These are phyloP conservation scores for Anthostomella pinea DNA, from an alignment of 2,329 filamentous ascomycete species.

Conservation along the genomic window DNA sequence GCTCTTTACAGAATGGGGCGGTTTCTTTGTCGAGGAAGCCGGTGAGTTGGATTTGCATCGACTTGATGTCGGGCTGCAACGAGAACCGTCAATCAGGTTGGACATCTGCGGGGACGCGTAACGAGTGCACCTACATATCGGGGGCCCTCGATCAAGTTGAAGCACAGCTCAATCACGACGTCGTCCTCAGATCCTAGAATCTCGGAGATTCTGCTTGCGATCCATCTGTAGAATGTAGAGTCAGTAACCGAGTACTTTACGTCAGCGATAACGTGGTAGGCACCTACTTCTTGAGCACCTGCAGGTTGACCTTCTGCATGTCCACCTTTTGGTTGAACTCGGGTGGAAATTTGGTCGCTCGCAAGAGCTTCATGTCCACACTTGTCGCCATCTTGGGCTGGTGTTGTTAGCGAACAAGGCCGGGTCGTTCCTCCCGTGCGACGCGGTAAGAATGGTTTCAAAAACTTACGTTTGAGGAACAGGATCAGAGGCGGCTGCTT, in stretches of 20 bases:
- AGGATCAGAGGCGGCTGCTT: not conserved
- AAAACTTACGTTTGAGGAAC: slow-evolving; percentile 25
- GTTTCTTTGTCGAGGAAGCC: slow-evolving; percentile 95
- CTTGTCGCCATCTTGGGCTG: slow-evolving; percentile 65
- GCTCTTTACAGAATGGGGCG: slow-evolving; percentile 81
- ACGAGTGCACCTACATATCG: slow-evolving; percentile 67
- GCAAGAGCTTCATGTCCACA: slow-evolving; percentile 85
- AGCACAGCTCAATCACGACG: slow-evolving; percentile 84
- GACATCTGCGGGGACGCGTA: slow-evolving; percentile 1
- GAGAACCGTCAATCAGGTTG: slow-evolving; percentile 18
- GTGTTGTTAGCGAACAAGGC: not conserved
- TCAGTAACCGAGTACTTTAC: slow-evolving; percentile 11
- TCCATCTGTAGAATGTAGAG: slow-evolving; percentile 65
- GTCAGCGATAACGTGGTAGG: slow-evolving; percentile 2
- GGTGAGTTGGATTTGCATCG: slow-evolving; percentile 88
- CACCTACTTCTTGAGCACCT: slow-evolving; percentile 93
- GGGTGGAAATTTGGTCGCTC: slow-evolving; percentile 87
- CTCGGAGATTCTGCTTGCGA: slow-evolving; percentile 79
- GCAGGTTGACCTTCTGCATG: slow-evolving; percentile 93
- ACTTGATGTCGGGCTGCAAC: slow-evolving; percentile 86
- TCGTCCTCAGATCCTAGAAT: slow-evolving; percentile 94
- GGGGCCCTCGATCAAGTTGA: slow-evolving; percentile 67
- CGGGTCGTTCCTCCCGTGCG: not conserved
- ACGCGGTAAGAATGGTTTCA: not conserved
- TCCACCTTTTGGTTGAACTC: slow-evolving; percentile 96